A percentile compares a stretch with the other conserved stretches of the same genome.
These are phyloP conservation scores for Clonostachys chloroleuca DNA, from an alignment of 2,329 filamentous ascomycete genomes.

Conservation along the genomic window DNA sequence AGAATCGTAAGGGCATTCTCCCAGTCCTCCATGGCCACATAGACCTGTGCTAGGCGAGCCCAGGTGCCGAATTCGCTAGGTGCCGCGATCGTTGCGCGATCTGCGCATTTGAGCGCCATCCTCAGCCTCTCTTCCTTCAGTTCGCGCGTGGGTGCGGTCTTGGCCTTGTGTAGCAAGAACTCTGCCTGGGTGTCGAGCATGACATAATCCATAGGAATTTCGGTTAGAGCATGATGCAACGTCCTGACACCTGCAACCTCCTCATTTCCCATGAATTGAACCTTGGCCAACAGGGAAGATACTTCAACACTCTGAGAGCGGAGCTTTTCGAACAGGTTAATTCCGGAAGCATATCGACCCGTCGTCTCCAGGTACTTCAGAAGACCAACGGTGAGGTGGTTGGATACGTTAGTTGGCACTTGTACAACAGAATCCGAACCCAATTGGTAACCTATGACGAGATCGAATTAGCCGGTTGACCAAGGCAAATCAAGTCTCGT, in stretches of 20 bases:
- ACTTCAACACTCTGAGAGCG: slow-evolving; percentile 88
- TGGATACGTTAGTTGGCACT: slow-evolving; percentile 93
- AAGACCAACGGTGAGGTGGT: slow-evolving; percentile 90
- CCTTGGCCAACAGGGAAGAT: slow-evolving; percentile 84
- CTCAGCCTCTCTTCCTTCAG: slow-evolving; percentile 65
- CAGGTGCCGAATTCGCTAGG: slow-evolving; percentile 97
- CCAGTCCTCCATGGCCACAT: slow-evolving; percentile 93
- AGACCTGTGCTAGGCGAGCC: slow-evolving; percentile 90
- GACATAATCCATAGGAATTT: slow-evolving; percentile 96
- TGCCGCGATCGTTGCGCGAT: slow-evolving; percentile 89
- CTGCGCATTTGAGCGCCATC: slow-evolving; percentile 88
- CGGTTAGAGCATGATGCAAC: slow-evolving; percentile 81
- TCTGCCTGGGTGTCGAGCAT: slow-evolving; percentile 92
- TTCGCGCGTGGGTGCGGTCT: slow-evolving; percentile 46
- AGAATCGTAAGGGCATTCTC: slow-evolving; percentile 91
- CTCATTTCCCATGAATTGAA: slow-evolving; percentile 91
- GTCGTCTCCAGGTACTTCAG: slow-evolving; percentile 94
- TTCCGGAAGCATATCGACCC: slow-evolving; percentile 88
- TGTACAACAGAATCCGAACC: slow-evolving; percentile 97
- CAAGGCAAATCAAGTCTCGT: neutral
- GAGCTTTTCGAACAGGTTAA: slow-evolving; percentile 97
- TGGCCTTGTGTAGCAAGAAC: slow-evolving; percentile 83
- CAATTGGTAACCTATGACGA: slow-evolving; percentile 73
- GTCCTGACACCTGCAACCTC: slow-evolving; percentile 93
- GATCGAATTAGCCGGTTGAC: neutral